Base-by-base conservation (phyloP, 768 basidiomycete species). In the Boletus pseudo-olivaceus region DNA sequence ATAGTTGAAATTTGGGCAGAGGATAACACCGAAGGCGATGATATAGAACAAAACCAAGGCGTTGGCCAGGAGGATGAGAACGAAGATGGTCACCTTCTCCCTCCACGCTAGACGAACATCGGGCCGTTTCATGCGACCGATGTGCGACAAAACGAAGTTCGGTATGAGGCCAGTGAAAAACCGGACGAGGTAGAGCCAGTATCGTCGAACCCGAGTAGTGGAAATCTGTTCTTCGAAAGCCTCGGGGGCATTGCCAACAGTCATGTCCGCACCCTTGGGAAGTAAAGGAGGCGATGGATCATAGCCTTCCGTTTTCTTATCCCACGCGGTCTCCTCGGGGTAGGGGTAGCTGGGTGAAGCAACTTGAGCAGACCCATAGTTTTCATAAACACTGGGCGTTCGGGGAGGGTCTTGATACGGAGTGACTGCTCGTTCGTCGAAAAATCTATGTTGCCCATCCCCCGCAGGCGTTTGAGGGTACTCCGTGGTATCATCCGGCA, bases 71-170 rank as follows among this genome's bases (percentile, higher is more conserved):
- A 80, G 58, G 65, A 87, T 84, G 65, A 87, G 75, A 57, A 71
- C 60, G 69, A 80, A 85, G 59, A 87, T 86, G 7, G 85, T 79
- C 48, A 85, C 60, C 68, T 87, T 87, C 64, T 87, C 85, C 39
- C 84, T 74, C 85, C 85, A 87, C 0, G 85, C 85, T 41, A 86
- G 76, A 47, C 81, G 79, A 43, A 87, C 72, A 63, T 87, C 84
- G 20, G 83, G 81, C 10, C 84, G 80, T 65, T 85, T 84, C 85
- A 87, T 83, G 17, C 81, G 76, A 6, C 84, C 84, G 44, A 84
- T 35, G 46, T 70, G 67, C 42, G 65, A 65, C 32, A 86, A 73
- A 4, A 76, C 55, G 57, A 84, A 81, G 26, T 71, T 58, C 0
- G 85, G 85, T 15, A 85, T 78, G 71, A 78, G 79, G 71, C 75